Evolutionary conservation across 1,284 basidiomycete genomes (phyloP).

Genomic region (Sporisorium reilianum): DNA sequence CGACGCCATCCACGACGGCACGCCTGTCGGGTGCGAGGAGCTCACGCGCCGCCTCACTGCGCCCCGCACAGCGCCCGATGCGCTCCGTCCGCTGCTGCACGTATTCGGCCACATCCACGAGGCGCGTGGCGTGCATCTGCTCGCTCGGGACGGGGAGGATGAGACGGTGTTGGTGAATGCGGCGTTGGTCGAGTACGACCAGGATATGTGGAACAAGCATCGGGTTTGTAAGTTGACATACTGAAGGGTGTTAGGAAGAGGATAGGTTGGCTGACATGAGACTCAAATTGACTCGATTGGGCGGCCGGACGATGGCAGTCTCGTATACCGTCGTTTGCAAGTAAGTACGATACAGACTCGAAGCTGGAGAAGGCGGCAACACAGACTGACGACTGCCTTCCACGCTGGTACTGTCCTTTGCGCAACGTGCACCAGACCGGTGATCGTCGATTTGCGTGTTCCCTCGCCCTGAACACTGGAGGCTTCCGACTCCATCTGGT

Average conservation of each 20-base stretch:
- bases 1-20: conserved; percentile 39
- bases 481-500: not conserved
- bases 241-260: not conserved
- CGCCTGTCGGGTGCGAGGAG: conserved; percentile 48
- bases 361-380: not conserved
- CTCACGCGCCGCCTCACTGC: conserved; percentile 28
- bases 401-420: not conserved
- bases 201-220: conserved; percentile 17
- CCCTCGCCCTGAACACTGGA: conserved; percentile 3
- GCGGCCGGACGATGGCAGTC: conserved; percentile 8
- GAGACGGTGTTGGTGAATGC: conserved; percentile 50
- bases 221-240: conserved; percentile 23
- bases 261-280: not conserved
- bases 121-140: conserved; percentile 30
- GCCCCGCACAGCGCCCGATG: not conserved
- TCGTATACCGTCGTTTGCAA: conserved; percentile 36
- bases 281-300: not conserved
- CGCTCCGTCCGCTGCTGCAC: conserved; percentile 35
- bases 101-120: conserved; percentile 57
- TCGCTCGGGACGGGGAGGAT: conserved; percentile 6
- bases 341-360: conserved; percentile 9
- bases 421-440: conserved; percentile 12
- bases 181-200: conserved; percentile 52
- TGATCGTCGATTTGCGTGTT: conserved; percentile 37
- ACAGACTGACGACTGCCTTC: conserved; percentile 12